Conservation (phyloP, 768 basidiomycete species). For the Bullera alba region DNA sequence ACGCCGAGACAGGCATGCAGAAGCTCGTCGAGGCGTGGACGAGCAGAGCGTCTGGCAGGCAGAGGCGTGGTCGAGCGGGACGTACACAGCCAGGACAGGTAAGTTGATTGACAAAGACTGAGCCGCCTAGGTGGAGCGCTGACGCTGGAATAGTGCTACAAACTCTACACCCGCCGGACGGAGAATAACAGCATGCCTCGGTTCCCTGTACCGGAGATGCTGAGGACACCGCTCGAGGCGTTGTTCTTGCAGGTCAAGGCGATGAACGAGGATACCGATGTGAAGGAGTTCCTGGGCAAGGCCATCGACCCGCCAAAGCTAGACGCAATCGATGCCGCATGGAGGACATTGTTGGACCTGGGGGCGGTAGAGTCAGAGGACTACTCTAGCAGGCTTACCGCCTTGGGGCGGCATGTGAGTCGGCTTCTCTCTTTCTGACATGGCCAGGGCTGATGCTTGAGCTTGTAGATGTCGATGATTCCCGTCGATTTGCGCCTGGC, state of each 20-base stretch:
- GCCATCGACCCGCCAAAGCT: slow-evolving; percentile 79
- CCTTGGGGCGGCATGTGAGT: slow-evolving; percentile 72
- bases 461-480: slow-evolving; percentile 61
- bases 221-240: slow-evolving; percentile 75
- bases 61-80: slow-evolving; percentile 83
- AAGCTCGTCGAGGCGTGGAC: slow-evolving; percentile 69
- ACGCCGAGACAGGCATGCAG: slow-evolving; percentile 65
- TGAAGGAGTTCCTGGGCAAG: slow-evolving; percentile 56
- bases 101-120: background rate
- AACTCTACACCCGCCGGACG: slow-evolving; percentile 70
- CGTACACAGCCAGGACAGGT: slow-evolving; percentile 55
- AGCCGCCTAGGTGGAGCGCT: background rate
- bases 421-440: background rate
- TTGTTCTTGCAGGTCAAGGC: slow-evolving; percentile 75
- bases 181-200: slow-evolving; percentile 59
- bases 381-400: slow-evolving; percentile 56
- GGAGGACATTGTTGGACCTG: slow-evolving; percentile 63
- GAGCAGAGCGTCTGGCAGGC: slow-evolving; percentile 62
- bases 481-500: slow-evolving; percentile 80
- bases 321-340: slow-evolving; percentile 68
- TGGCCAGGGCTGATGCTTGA: background rate
- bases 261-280: slow-evolving; percentile 67
- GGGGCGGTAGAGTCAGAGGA: slow-evolving; percentile 63
- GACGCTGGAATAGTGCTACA: slow-evolving; percentile 62
- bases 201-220: slow-evolving; percentile 80